Evolutionary conservation across 169 alveolate genomes (phyloP), one percentile per base, ranked within the genome.

Genomic region (Plasmodium gonderi): DNA sequence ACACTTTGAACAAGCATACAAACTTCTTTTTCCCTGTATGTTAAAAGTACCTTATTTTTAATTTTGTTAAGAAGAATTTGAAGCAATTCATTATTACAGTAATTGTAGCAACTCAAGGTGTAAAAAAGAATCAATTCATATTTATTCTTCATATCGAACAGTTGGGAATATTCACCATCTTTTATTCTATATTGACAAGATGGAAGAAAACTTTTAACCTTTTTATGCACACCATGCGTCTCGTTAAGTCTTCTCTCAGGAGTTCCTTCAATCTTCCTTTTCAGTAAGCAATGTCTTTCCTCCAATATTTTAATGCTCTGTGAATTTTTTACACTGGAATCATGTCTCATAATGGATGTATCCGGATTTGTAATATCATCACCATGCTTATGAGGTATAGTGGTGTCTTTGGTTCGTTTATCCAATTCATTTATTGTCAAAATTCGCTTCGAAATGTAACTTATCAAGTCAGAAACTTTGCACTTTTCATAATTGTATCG

Each of bases 21-120:
- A 12, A 82, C 76, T 69, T 82, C 91, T 54, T 68, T 82, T 67
- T 82, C 91, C n/a, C 26, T 82, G 4, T 82, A 82, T 17, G 42
- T 7, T 11, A 14, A 45, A 17, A 29, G 17, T 14, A 82, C 12
- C 40, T 82, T 82, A 33, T 54, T 45, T 20, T 82, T 69, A 2
- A 72, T 75, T 47, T 82, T 69, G 1, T 36, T 36, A 6, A 42
- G 33, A 0, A 82, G 31, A 7, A 47, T 38, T 1, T 38, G n/a
- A 14, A 82, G 74, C 74, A 82, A 31, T 0, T 26, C 2, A 54
- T 82, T 82, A 75, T 82, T 67, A 26, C 91, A 82, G 36, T 82
- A 82, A 29, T 68, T 31, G 67, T 82, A 82, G 29, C 91, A 82
- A 7, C 91, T 82, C 29, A 82, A 23, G 0, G 76, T 72, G 40